Evolutionary conservation across 202 grass and related monocot genomes (phyloP), one percentile per base, ranked within the genome.

Genomic region (Zoysia matrella): DNA sequence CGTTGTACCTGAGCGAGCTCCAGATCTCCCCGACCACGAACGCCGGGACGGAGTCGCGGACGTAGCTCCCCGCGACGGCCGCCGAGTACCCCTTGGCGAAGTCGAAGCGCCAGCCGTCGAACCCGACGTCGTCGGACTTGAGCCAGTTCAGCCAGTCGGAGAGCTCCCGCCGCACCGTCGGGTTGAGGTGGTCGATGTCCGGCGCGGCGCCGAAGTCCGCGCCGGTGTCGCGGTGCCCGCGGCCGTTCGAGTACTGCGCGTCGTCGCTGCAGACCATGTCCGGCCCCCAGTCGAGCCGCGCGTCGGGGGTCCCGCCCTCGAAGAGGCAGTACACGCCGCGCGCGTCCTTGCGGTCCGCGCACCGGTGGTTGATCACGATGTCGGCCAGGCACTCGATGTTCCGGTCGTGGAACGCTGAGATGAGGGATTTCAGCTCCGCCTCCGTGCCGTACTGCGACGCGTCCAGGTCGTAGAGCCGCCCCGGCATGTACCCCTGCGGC

Each of bases 251-350:
- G 72, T 74, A 91, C 52, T 80, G 54, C 2, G 64, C 73, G 81
- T 91, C 89, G 47, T 87, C 89, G 73, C 84, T 68, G 73, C 85
- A 91, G n/a, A 88, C 82, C 89, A 88, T 85, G 76, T 73, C 69
- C 13, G 89, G 60, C 1, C 73, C 85, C 85, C 89, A 85, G 62
- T 91, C 77, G 30, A 85, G 89, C 68, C 85, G 82, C 18, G 49
- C 12, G 53, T 83, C 85, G 0, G 78, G 45, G 0, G 85, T 79
- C 15, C 89, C 89, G 71, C 85, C 89, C 62, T 88, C 85, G 53
- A 91, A 91, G 41, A 85, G 56, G 72, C 85, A 90, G 68, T 85
- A 85, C 5, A 87, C 50, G 30, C 88, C 84, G 40, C 80, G 76
- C 18, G 36, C 50, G 58, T 84, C 89, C 49, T 87, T 84, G 3